A percentile compares a stretch with the other conserved stretches of the same genome.
These are phyloP conservation scores for Limonium bicolor DNA, from an alignment of 148 eudicot species.

Conservation along the genomic window DNA sequence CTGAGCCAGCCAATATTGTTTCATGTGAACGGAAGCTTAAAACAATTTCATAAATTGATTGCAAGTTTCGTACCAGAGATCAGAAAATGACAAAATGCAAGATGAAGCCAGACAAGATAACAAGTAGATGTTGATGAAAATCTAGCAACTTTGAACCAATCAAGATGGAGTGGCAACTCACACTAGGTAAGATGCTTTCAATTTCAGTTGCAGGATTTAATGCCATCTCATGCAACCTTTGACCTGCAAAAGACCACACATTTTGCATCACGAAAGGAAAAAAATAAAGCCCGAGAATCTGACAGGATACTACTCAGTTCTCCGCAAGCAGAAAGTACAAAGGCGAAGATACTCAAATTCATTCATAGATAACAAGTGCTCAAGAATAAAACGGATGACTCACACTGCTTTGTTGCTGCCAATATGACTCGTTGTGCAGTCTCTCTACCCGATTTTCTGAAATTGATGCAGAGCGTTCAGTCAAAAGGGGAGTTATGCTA, in stretches of 20 bases:
- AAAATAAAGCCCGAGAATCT: not conserved
- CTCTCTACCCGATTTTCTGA: slow-evolving; percentile 86
- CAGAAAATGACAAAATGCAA: no score
- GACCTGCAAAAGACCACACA: slow-evolving; percentile 33
- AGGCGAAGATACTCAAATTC: no score
- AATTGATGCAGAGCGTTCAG: slow-evolving; percentile 70
- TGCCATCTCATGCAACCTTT: slow-evolving; percentile 80
- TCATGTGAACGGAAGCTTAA: no score
- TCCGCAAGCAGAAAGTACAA: not conserved
- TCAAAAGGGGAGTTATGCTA: slow-evolving; percentile 76
- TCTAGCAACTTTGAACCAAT: not conserved
- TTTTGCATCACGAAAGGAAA: not conserved
- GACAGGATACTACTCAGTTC: not conserved
- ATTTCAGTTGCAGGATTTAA: slow-evolving; percentile 56
- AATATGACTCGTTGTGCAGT: slow-evolving; percentile 60
- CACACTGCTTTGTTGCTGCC: slow-evolving; percentile 92
- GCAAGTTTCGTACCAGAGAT: no score
- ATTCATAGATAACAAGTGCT: no score
- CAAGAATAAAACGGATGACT: not conserved
- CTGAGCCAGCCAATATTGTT: no score
- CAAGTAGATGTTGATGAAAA: not conserved
- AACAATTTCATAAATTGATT: no score
- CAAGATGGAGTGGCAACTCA: slow-evolving; percentile 23
- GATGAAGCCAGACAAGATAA: not conserved
- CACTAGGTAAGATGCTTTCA: slow-evolving; percentile 36